These are phyloP conservation scores for Knoxia roxburghii DNA, from an alignment of 257 asterid species.

Conservation along the genomic window DNA sequence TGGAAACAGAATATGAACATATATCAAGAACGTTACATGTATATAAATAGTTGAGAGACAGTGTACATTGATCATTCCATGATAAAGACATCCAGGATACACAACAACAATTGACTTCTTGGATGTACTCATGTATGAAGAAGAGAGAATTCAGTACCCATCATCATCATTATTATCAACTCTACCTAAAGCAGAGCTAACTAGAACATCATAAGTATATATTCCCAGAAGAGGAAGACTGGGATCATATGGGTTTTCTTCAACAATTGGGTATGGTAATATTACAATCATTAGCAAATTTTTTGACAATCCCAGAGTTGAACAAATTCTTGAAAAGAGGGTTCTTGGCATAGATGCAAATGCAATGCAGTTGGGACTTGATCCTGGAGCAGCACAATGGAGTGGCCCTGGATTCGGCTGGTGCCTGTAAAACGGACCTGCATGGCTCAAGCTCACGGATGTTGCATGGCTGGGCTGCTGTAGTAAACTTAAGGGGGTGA, in stretches of 20 bases:
- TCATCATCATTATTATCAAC: too few relatives aligned
- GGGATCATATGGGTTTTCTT: not conserved
- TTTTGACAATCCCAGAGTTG: constrained; percentile 11
- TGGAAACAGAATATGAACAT: too few relatives aligned
- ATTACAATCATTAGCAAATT: constrained; percentile 17
- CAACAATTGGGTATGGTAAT: constrained; percentile 23
- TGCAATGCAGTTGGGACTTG: constrained; percentile 22
- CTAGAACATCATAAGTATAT: too few relatives aligned
- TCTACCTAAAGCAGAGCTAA: too few relatives aligned
- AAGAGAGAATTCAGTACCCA: too few relatives aligned
- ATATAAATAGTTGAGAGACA: too few relatives aligned
- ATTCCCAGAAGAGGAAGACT: not conserved
- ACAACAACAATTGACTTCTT: too few relatives aligned
- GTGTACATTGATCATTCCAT: too few relatives aligned
- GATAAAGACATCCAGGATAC: too few relatives aligned
- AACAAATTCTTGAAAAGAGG: constrained; percentile 6
- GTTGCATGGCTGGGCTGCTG: constrained; percentile 22
- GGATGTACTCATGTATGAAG: too few relatives aligned
- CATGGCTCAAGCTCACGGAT: constrained; percentile 17
- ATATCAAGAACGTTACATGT: too few relatives aligned
- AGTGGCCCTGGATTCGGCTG: not conserved
- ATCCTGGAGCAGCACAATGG: constrained; percentile 20
- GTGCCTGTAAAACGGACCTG: constrained; percentile 1
- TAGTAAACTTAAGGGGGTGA: constrained; percentile 3
- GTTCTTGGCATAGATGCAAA: constrained; percentile 18